Evolutionary conservation across 2,329 filamentous ascomycete species (phyloP).

Genomic region (Coniella lustricola): DNA sequence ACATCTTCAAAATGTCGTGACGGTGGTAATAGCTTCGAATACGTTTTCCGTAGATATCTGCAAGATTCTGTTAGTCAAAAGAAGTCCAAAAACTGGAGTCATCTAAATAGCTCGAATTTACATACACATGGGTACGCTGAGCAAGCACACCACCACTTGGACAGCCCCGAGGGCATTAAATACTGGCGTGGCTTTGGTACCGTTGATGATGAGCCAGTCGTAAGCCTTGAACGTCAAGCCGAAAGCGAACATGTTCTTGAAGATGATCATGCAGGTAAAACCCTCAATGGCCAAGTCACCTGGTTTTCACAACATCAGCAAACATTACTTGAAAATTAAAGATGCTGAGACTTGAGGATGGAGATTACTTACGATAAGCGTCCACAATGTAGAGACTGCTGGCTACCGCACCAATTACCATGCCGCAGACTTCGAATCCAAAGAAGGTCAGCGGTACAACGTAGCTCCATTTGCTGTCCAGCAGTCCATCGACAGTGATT

Average conservation of each 20-base stretch:
- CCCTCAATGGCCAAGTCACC: slow-evolving; percentile 77
- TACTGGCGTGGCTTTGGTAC: slow-evolving; percentile 43
- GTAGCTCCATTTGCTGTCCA: slow-evolving; percentile 55
- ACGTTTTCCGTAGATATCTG: slow-evolving; percentile 73
- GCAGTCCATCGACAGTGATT: slow-evolving; percentile 58
- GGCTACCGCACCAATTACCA: slow-evolving; percentile 86
- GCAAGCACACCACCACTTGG: slow-evolving; percentile 68
- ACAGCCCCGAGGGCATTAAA: slow-evolving; percentile 70
- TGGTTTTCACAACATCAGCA: slow-evolving; percentile 25
- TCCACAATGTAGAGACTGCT: slow-evolving; percentile 86
- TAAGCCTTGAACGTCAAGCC: slow-evolving; percentile 77
- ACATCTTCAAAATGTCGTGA: slow-evolving; percentile 60
- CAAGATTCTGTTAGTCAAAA: not conserved
- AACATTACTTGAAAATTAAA: not conserved
- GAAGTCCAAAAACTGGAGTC: slow-evolving; percentile 20
- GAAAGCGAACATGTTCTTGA: slow-evolving; percentile 93
- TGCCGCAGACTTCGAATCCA: slow-evolving; percentile 74
- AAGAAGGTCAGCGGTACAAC: slow-evolving; percentile 75
- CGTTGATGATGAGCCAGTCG: slow-evolving; percentile 66
- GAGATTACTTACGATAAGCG: slow-evolving; percentile 63
- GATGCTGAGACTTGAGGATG: not conserved
- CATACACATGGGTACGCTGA: slow-evolving; percentile 75
- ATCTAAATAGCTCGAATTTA: no score
- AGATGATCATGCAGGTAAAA: slow-evolving; percentile 83
- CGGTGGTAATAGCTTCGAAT: slow-evolving; percentile 68